A percentile compares a stretch with the other conserved stretches of the same genome.
These are phyloP conservation scores for Plasmodium gaboni DNA, from an alignment of 169 alveolate genomes.

Conservation along the genomic window DNA sequence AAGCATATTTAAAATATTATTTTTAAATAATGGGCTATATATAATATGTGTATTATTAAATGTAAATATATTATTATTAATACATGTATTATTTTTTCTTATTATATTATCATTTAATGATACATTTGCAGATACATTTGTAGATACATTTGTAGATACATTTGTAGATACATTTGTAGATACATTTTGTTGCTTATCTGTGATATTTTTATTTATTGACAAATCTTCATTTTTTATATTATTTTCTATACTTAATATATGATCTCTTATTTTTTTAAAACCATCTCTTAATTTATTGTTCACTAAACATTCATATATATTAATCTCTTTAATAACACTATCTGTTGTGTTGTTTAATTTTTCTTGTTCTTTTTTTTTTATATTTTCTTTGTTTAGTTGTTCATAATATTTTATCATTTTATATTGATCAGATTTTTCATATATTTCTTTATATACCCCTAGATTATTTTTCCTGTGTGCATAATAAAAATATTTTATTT, in stretches of 20 bases:
- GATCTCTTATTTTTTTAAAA: background rate
- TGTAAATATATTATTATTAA: background rate
- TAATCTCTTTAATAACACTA: background rate
- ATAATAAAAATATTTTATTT: conserved; percentile 55
- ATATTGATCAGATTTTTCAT: conserved; percentile 56
- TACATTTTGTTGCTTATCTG: too few relatives aligned
- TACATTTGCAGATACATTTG: too few relatives aligned
- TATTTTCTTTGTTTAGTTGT: background rate
- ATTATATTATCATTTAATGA: too few relatives aligned
- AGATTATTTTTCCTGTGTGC: conserved; percentile 14
- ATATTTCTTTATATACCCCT: conserved; percentile 62
- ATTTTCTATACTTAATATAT: too few relatives aligned
- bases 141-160: too few relatives aligned
- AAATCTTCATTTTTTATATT: too few relatives aligned
- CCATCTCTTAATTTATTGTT: conserved; percentile 6
- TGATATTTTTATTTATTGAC: too few relatives aligned
- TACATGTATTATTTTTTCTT: too few relatives aligned
- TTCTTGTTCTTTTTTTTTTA: background rate
- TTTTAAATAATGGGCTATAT: background rate
- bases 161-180: too few relatives aligned
- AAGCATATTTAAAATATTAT: conserved; percentile 8
- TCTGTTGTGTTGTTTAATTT: background rate
- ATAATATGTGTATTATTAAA: too few relatives aligned
- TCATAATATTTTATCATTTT: conserved; percentile 36
- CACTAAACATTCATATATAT: background rate